Conservation (phyloP, 2,329 filamentous ascomycete genomes). For the Fusarium sulawesiense region DNA sequence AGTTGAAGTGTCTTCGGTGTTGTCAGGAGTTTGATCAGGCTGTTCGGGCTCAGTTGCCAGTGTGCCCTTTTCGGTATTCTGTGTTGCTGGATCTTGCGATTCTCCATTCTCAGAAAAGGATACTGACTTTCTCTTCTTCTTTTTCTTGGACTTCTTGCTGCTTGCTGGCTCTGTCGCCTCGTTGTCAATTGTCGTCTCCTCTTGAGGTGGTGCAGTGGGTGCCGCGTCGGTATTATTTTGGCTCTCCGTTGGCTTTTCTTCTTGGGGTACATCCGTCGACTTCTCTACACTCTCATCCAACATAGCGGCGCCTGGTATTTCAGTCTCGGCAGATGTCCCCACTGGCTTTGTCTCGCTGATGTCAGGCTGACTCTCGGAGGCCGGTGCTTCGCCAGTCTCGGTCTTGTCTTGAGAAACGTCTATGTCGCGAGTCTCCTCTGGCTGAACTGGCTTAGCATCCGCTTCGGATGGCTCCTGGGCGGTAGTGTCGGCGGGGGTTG, state of each 20-base stretch:
- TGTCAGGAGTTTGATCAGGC: constrained; percentile 1
- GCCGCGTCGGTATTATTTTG: not conserved
- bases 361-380: not conserved
- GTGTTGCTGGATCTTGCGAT: constrained; percentile 8
- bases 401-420: not conserved
- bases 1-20: constrained; percentile 1
- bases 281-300: constrained; percentile 4
- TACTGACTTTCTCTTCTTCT: constrained; percentile 48
- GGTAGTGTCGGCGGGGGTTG: not conserved
- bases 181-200: constrained; percentile 26
- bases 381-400: not conserved
- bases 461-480: not conserved
- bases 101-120: constrained; percentile 28
- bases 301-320: not conserved
- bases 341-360: not conserved
- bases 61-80: constrained; percentile 17
- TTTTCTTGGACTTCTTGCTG: constrained; percentile 46
- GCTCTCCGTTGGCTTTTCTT: not conserved
- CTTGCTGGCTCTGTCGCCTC: constrained; percentile 23
- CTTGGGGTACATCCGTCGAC: not conserved
- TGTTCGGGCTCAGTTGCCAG: constrained; percentile 23
- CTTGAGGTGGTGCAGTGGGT: constrained; percentile 1
- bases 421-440: not conserved
- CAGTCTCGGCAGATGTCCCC: not conserved
- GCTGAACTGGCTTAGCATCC: not conserved